Base-by-base conservation (phyloP, 345 rosid genomes). In the Acer negundo region DNA sequence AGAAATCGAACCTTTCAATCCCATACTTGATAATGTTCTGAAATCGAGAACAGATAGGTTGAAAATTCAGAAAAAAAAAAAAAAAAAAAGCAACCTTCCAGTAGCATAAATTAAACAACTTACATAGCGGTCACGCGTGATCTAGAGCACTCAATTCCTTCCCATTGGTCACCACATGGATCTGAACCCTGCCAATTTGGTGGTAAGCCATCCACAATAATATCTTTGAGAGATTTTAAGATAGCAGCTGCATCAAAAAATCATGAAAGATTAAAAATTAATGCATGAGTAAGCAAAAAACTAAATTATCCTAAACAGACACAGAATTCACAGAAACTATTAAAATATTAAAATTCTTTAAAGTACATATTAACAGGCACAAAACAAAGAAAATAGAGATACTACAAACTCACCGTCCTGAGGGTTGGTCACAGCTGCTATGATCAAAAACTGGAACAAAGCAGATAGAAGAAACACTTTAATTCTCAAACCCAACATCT, bases 161-260 rank as follows among this genome's bases (percentile, higher is more conserved):
- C 87, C 92, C 92, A 89, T 0, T 17, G 61, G 51, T 55, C 59
- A 56, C 82, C 85, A 67, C 92, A 89, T 47, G 92, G 90, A 74
- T 89, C 90, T 16, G 68, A 0, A 26, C 78, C 88, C 11, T 12
- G 67, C 92, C 92, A 89, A 55, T 38, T 75, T 23, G 90, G 86
- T n/a, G 92, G 92, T 15, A 67, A 58, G 68, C 86, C 83, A 22
- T 3, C 90, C 87, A 81, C 82, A 4, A 31, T 31, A 5, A 7
- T 2, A 38, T 69, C 80, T 73, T 75, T 83, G 11, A 89, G 76
- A 23, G 88, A 78, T 4, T 53, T 85, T 77, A 89, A 35, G 2
- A 58, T 64, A 72, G 16, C 44, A 13, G 65, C 93, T 89, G 88
- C 81, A 66, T 65, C 80, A 20, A 6, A 71, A 55, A 55, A 35